Conservation (phyloP, 148 eudicot species). For the Rhododendron henanense region DNA sequence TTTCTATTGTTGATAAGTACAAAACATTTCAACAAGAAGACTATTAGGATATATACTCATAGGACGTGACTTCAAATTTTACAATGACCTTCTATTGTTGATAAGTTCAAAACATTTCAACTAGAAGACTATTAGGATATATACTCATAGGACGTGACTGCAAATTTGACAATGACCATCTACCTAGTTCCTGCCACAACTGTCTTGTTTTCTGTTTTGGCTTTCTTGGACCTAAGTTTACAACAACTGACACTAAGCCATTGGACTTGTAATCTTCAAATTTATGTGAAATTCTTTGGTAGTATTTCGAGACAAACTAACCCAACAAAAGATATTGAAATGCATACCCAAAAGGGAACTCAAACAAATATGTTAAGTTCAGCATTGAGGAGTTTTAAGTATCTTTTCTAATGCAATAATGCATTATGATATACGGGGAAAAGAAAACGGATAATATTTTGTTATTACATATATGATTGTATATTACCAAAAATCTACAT, state of each 20-base stretch:
- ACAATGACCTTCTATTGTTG: neutral
- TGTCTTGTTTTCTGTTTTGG: neutral
- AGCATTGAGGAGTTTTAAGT: neutral
- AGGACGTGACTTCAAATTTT: neutral
- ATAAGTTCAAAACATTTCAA: neutral
- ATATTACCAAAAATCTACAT: neutral
- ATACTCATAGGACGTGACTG: neutral
- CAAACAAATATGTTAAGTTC: neutral
- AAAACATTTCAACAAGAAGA: neutral
- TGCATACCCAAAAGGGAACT: neutral
- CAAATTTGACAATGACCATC: neutral
- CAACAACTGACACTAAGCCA: neutral
- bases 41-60: neutral
- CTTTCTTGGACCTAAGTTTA: neutral
- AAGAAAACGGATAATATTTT: neutral
- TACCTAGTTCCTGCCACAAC: neutral
- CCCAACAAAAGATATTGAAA: neutral
- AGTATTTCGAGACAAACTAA: neutral
- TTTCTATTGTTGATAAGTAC: neutral
- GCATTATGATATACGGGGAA: neutral
- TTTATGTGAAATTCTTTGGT: neutral
- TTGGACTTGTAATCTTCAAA: neutral
- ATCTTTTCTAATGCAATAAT: neutral
- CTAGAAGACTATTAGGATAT: neutral
- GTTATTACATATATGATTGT: neutral